Evolutionary conservation across 495 filamentous ascomycete genomes (phyloP), one percentile per base, ranked within the genome.

Genomic region (Bryoglossum gracile): DNA sequence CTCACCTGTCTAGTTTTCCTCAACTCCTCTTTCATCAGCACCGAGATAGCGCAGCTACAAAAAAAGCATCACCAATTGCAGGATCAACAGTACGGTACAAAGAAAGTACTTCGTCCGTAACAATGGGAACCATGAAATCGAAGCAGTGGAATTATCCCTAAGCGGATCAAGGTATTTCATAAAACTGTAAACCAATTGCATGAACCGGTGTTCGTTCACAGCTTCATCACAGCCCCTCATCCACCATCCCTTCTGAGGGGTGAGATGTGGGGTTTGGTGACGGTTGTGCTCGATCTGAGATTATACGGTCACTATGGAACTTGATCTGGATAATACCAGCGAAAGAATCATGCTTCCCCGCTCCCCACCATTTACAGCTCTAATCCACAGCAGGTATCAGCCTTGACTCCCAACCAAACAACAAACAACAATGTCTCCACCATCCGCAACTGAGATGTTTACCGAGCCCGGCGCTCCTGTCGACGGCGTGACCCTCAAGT

Each of bases 251-350:
- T 30, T 5, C 6, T 46, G 33, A 16, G n/a, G 37, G 40, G 48
- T 59, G 50, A 52, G 55, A 54, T 54, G 43, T 16, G 10, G 36
- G 19, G 49, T 36, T 43, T 52, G 48, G 45, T 50, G 43, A 45
- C 49, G 53, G 43, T 52, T 65, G 69, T 66, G 65, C 70, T 77
- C 72, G 74, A 76, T 80, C 87, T 92, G 88, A 94, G 84, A 94
- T 83, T 77, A 92, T 83, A 94, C 88, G 87, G 88, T 82, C 70
- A 60, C n/a, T 42, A 62, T 57, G 62, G 65, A 90, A 94, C 87
- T 91, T 92, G 87, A 94, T 91, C 87, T 87, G 86, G 87, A 88
- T 89, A 94, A 92, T 91, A 84, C 87, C 86, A 88, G 88, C 88
- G 87, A 86, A 89, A 92, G 86, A 84, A 91, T 87, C 86, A 89